Evolutionary conservation across 305 asterid species (phyloP).

Genomic region (Withania somnifera): DNA sequence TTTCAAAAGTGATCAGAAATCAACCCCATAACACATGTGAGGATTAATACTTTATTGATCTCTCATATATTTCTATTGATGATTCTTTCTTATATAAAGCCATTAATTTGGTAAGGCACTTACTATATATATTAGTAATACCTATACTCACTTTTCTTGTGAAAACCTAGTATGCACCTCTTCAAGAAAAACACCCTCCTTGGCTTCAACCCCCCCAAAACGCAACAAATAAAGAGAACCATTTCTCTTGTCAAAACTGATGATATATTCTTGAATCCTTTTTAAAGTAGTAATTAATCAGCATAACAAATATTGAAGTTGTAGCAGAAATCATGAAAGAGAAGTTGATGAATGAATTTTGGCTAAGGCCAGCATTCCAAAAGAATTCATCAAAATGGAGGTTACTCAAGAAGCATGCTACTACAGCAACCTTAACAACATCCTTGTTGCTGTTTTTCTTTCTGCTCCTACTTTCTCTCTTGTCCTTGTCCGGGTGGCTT

Average conservation of each 20-base stretch:
- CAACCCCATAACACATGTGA: background rate
- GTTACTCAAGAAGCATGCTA: background rate
- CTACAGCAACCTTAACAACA: background rate
- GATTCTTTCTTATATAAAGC: background rate
- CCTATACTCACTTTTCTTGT: too few species aligned
- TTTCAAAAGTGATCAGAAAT: background rate
- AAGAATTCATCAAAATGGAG: background rate
- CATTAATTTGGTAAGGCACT: background rate
- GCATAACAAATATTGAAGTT: too few species aligned
- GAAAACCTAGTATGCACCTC: background rate
- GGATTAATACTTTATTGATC: background rate
- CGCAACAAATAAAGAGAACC: background rate
- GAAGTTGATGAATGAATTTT: constrained; percentile 1
- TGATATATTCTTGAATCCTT: too few species aligned
- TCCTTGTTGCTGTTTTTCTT: constrained; percentile 14
- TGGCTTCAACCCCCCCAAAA: background rate
- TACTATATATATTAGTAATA: background rate
- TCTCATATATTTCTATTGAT: background rate
- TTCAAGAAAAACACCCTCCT: background rate
- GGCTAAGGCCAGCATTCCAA: constrained; percentile 2
- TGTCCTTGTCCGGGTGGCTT: constrained; percentile 23
- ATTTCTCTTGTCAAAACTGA: background rate
- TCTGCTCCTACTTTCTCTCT: constrained; percentile 6
- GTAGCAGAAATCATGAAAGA: background rate
- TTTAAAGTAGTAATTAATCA: too few species aligned